Evolutionary conservation across 2,329 filamentous ascomycete genomes (phyloP).

Genomic region (Hirsutella minnesotensis): DNA sequence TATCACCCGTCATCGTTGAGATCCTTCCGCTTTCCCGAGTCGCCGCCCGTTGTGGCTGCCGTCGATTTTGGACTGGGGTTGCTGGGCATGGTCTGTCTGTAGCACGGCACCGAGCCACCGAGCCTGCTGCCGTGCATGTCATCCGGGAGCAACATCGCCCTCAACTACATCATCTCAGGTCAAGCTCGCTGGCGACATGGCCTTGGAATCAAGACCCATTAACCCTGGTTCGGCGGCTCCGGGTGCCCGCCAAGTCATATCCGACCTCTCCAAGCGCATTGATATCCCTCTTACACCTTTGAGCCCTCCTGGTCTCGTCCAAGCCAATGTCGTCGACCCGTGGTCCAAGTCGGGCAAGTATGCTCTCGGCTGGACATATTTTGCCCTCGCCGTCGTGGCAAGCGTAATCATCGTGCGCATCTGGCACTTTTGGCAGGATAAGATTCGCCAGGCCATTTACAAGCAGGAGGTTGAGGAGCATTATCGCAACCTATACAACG

Average conservation of each 20-base stretch:
- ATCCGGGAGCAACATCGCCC: slow-evolving; percentile 8
- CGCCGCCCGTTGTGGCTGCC: no score
- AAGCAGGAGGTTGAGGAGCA: slow-evolving; percentile 67
- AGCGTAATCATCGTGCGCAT: slow-evolving; percentile 57
- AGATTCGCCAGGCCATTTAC: slow-evolving; percentile 78
- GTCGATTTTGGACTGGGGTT: no score
- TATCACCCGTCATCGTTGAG: no score
- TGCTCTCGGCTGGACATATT: slow-evolving; percentile 78
- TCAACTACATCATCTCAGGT: background rate
- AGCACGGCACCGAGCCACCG: background rate
- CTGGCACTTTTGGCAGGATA: slow-evolving; percentile 89
- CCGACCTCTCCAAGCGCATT: slow-evolving; percentile 40
- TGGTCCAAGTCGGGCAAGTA: slow-evolving; percentile 79
- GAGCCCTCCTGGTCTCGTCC: slow-evolving; percentile 48
- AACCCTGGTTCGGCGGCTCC: no score
- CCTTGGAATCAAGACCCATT: slow-evolving; percentile 14
- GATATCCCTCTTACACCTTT: slow-evolving; percentile 46
- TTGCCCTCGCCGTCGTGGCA: slow-evolving; percentile 60
- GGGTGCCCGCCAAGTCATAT: slow-evolving; percentile 15
- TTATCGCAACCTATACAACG: slow-evolving; percentile 40
- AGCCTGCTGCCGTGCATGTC: slow-evolving; percentile 11
- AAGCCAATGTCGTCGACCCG: slow-evolving; percentile 59
- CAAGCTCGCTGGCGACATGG: slow-evolving; percentile 24
- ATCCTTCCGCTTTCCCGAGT: no score
- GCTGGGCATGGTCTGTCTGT: background rate